Evolutionary conservation across 2,329 filamentous ascomycete species (phyloP).

Genomic region (Talaromyces sp.): DNA sequence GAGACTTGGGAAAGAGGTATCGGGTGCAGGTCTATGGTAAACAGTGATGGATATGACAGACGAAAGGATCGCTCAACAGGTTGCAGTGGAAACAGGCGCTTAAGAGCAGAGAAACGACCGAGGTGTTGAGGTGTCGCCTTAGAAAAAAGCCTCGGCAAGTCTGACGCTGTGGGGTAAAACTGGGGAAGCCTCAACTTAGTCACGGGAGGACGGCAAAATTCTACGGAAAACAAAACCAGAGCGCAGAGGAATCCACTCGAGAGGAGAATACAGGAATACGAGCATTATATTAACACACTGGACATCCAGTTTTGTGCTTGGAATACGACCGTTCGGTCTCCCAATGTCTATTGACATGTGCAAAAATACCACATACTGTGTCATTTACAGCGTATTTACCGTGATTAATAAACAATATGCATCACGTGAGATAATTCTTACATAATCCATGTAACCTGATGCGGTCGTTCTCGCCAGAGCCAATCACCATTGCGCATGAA

Average conservation of each 20-base stretch:
- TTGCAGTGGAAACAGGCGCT: not conserved
- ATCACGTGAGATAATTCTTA: not conserved
- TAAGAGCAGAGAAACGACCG: not conserved
- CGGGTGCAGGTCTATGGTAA: not conserved
- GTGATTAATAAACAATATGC: not conserved
- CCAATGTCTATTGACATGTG: not conserved
- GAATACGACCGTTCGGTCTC: not conserved
- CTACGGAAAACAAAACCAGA: not conserved
- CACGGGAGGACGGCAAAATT: not conserved
- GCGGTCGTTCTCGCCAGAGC: not conserved
- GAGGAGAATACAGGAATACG: not conserved
- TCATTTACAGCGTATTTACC: not conserved
- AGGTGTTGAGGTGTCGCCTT: not conserved
- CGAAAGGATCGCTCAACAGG: not conserved
- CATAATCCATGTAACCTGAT: not conserved
- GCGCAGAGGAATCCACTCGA: not conserved
- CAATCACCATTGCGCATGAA: not conserved
- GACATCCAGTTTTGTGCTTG: not conserved
- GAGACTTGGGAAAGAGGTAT: not conserved
- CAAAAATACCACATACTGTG: not conserved
- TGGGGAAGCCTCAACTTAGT: not conserved
- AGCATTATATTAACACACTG: not conserved
- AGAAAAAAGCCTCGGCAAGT: not conserved
- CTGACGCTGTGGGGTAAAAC: not conserved
- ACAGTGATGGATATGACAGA: not conserved